phyloP scores from a whole-genome alignment of 345 rosid genomes.

The Erysimum cheiranthoides region DNA sequence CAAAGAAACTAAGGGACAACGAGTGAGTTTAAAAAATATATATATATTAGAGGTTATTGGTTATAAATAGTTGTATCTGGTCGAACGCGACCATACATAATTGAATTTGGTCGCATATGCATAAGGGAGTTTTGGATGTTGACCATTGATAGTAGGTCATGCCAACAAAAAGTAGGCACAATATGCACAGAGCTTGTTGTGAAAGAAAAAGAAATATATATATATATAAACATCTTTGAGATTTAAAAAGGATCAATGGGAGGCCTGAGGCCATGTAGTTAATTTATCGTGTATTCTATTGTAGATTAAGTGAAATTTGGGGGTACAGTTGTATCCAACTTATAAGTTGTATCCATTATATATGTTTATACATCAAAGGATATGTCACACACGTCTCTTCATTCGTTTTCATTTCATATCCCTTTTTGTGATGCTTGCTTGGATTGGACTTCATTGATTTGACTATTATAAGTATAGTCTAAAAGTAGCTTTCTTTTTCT shows the following conservation, averaged over 20 bases:
- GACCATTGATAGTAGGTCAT: slow-evolving; percentile 25
- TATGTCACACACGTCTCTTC: slow-evolving; percentile 34
- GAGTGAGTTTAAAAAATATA: no score
- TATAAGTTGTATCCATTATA: slow-evolving; percentile 5
- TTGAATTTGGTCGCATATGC: slow-evolving; percentile 13
- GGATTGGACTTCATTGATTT: slow-evolving; percentile 36
- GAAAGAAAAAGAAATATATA: not conserved
- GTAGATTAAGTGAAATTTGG: slow-evolving; percentile 3
- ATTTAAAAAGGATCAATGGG: not conserved
- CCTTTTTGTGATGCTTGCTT: slow-evolving; percentile 27
- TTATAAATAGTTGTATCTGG: not conserved
- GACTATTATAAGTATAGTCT: slow-evolving; percentile 32
- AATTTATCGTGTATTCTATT: slow-evolving; percentile 4
- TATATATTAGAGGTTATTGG: not conserved
- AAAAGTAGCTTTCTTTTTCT: slow-evolving; percentile 34
- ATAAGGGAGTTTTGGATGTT: slow-evolving; percentile 9
- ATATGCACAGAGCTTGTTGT: not conserved
- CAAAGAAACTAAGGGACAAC: no score
- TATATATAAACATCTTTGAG: not conserved
- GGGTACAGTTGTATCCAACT: slow-evolving; percentile 33
- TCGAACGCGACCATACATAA: not conserved
- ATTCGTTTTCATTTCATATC: slow-evolving; percentile 22
- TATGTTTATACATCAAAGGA: slow-evolving; percentile 7
- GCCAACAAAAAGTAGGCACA: slow-evolving; percentile 28
- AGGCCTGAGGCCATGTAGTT: not conserved